Base-by-base conservation (phyloP, 2,329 filamentous ascomycete genomes). In the Stylonectria norvegica region DNA sequence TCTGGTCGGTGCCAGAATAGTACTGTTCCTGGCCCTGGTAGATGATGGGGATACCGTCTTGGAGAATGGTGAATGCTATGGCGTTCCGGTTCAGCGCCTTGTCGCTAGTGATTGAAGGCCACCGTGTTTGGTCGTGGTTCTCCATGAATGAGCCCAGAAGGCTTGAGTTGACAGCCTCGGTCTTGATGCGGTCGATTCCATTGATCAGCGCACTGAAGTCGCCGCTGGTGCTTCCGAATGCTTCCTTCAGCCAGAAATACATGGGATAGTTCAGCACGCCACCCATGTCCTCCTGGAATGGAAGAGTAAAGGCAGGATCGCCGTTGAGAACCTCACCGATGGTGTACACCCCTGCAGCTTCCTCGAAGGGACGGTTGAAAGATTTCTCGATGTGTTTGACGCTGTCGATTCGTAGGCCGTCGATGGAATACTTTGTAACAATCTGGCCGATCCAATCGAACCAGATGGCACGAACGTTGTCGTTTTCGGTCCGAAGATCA, bases 271-370 rank as follows among this genome's bases (percentile, higher is more conserved):
- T 81, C 45, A 84, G 62, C 20, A 84, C 60, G 11, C 78, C 79
- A n/a, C 69, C 68, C 65, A 83, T 71, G 39, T 70, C 59, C 34
- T 67, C 61, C 30, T 78, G 70, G 53, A 79, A 83, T 8, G 69
- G 70, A 15, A 69, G 64, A 0, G 76, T 62, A 49, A 77, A 78
- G 7, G 59, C 45, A 1, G 75, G 68, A 47, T 75, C 65, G 19
- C 76, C 77, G 20, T 78, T 67, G 36, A 69, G 74, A 3, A 83
- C 78, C 54, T 85, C 81, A 8, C 81, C 80, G 11, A 82, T 67
- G 5, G 71, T 67, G 57, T 80, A 83, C 2, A 82, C 74, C 4
- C 77, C 79, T 1, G 77, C 69, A 2, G 71, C 73, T 5, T 65
- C 51, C 16, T 70, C 63, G 49, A 83, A 84, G 0, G 54, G 60